A percentile compares a stretch with the other conserved stretches of the same genome.
phyloP scores from a whole-genome alignment of 1,284 basidiomycete species.

The Polyporus tsugae region DNA sequence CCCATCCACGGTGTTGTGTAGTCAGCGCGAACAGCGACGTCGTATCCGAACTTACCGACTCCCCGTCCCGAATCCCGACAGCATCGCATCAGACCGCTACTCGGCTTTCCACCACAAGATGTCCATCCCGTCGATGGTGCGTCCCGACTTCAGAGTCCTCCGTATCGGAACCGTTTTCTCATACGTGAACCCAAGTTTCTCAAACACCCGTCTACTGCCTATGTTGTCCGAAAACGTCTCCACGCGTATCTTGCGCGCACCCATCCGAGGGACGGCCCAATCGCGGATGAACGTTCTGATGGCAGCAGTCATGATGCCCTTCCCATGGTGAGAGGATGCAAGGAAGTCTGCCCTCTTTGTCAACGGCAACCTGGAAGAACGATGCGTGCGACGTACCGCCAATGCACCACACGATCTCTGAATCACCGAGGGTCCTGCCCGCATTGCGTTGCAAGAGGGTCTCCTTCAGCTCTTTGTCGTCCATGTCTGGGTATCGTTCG shows the following conservation, averaged over 20 bases:
- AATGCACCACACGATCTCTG: conserved; percentile 59
- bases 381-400: conserved; percentile 50
- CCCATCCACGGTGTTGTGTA: conserved; percentile 6
- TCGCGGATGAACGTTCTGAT: conserved; percentile 56
- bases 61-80: not conserved
- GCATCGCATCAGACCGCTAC: conserved; percentile 9
- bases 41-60: not conserved
- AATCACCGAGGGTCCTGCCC: conserved; percentile 50
- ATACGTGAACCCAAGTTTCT: conserved; percentile 68
- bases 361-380: conserved; percentile 1
- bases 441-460: conserved; percentile 49
- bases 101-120: conserved; percentile 39
- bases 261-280: conserved; percentile 71
- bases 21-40: conserved; percentile 1
- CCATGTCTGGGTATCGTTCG: conserved; percentile 45
- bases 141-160: conserved; percentile 39
- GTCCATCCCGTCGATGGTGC: conserved; percentile 34
- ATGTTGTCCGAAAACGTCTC: conserved; percentile 59
- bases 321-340: conserved; percentile 63
- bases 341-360: conserved; percentile 54
- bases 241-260: conserved; percentile 53
- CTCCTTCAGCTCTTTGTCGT: conserved; percentile 43
- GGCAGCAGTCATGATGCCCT: conserved; percentile 73
- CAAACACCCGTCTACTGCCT: conserved; percentile 66
- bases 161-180: conserved; percentile 50